Conservation (phyloP, 208 protist species). For the Lotmaria passim region DNA sequence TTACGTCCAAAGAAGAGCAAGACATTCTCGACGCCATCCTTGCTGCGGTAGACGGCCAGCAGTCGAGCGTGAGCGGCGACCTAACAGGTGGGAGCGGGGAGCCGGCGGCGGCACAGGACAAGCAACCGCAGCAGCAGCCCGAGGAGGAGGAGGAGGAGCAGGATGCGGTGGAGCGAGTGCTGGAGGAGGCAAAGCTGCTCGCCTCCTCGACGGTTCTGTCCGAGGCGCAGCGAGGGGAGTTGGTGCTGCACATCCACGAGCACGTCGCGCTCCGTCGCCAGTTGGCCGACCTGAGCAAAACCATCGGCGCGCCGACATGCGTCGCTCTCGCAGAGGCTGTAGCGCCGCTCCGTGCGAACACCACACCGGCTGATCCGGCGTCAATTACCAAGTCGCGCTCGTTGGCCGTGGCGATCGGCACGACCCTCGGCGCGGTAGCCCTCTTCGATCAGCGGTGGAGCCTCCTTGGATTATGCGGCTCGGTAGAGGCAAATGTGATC, state of each 20-base stretch:
- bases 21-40: slow-evolving; percentile 69
- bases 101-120: not conserved
- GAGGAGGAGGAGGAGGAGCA: slow-evolving; percentile 17
- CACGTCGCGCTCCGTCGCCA: slow-evolving; percentile 51
- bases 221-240: slow-evolving; percentile 26
- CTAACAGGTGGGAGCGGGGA: slow-evolving; percentile 21
- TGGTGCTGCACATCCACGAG: slow-evolving; percentile 69
- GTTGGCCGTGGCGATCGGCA: slow-evolving; percentile 58
- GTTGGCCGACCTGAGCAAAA: slow-evolving; percentile 33
- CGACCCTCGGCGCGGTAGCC: slow-evolving; percentile 57
- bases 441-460: slow-evolving; percentile 51
- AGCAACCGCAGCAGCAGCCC: not conserved
- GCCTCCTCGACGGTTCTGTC: slow-evolving; percentile 41
- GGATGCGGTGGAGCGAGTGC: slow-evolving; percentile 49
- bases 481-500: slow-evolving; percentile 31
- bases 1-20: slow-evolving; percentile 40
- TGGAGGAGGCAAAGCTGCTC: slow-evolving; percentile 55
- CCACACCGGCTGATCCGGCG: too few relatives aligned
- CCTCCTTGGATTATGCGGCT: slow-evolving; percentile 24
- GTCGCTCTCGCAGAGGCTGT: slow-evolving; percentile 25
- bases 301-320: slow-evolving; percentile 60
- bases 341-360: not conserved
- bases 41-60: slow-evolving; percentile 52
- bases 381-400: not conserved
- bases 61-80: slow-evolving; percentile 77